Evolutionary conservation across 2,329 filamentous ascomycete species (phyloP).

Genomic region (Parastagonospora avenae): DNA sequence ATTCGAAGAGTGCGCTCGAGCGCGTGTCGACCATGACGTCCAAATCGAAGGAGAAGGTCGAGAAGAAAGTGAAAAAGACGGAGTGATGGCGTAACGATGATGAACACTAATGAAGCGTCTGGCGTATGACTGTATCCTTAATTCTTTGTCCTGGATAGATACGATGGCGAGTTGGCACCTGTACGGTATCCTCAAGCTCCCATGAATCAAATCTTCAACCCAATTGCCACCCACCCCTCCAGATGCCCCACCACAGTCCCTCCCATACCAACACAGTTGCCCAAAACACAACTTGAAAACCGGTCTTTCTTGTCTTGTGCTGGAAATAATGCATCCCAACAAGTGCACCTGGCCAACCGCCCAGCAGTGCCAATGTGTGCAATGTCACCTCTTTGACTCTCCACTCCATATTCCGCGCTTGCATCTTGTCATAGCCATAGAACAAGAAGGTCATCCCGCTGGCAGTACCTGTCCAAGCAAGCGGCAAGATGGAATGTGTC

Average conservation of each 20-base stretch:
- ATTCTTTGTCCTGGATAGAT: background rate
- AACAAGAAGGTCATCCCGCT: conserved; percentile 35
- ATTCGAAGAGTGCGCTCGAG: conserved; percentile 20
- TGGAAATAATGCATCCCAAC: conserved; percentile 44
- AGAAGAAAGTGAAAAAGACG: conserved; percentile 9
- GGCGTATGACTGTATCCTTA: background rate
- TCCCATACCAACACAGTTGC: conserved; percentile 37
- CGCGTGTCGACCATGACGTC: conserved; percentile 24
- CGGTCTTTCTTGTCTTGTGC: conserved; percentile 42
- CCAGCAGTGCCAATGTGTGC: conserved; percentile 33
- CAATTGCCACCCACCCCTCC: conserved; percentile 15
- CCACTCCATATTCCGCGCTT: conserved; percentile 39
- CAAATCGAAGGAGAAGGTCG: conserved; percentile 10
- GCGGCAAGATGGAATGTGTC: conserved; percentile 18
- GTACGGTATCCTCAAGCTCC: background rate
- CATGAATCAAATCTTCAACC: conserved; percentile 3
- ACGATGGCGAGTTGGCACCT: background rate
- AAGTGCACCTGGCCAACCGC: conserved; percentile 44
- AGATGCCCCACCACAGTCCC: conserved; percentile 26
- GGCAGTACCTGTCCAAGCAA: conserved; percentile 22
- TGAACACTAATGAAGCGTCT: background rate
- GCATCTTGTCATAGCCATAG: conserved; percentile 45
- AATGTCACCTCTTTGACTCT: conserved; percentile 39
- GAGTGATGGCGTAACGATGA: conserved; percentile 9
- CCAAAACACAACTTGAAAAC: conserved; percentile 40